These are phyloP conservation scores for Mycena rebaudengoi DNA, from an alignment of 768 basidiomycete genomes.

Conservation along the genomic window DNA sequence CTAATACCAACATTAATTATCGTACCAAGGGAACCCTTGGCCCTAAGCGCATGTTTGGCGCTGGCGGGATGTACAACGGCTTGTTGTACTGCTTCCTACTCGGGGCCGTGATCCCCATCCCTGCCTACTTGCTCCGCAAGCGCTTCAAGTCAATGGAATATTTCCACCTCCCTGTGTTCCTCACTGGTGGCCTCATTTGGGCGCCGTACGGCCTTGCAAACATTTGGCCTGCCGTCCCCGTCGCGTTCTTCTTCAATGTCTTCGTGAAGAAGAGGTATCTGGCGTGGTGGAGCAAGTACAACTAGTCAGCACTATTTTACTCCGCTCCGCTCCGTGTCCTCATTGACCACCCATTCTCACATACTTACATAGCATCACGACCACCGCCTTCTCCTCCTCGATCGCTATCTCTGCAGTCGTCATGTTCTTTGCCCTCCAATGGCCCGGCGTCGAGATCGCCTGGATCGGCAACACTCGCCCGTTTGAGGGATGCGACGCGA, in stretches of 20 bases:
- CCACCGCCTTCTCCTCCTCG: constrained; percentile 41
- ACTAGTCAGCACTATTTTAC: constrained; percentile 28
- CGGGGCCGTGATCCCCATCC: constrained; percentile 43
- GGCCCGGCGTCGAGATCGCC: constrained; percentile 31
- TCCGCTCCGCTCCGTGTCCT: not conserved
- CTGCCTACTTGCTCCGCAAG: constrained; percentile 39
- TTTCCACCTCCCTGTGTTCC: constrained; percentile 43
- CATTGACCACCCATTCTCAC: not conserved
- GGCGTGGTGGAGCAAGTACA: constrained; percentile 40
- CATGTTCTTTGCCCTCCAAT: constrained; percentile 45
- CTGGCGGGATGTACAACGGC: constrained; percentile 37
- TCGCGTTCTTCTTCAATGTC: constrained; percentile 33
- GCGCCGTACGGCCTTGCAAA: constrained; percentile 32
- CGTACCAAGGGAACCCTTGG: constrained; percentile 32
- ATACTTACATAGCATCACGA: constrained; percentile 33
- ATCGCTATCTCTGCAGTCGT: constrained; percentile 45
- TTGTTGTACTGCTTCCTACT: constrained; percentile 40
- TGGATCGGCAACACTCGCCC: constrained; percentile 41
- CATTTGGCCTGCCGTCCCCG: constrained; percentile 31
- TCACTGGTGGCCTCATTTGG: constrained; percentile 34
- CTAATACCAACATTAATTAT: constrained; percentile 6
- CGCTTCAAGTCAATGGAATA: constrained; percentile 35
- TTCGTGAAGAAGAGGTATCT: constrained; percentile 31
- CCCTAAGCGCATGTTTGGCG: constrained; percentile 45
- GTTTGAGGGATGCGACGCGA: constrained; percentile 27